Evolutionary conservation across 2,329 filamentous ascomycete genomes (phyloP).

Genomic region (Clonostachys byssicola): DNA sequence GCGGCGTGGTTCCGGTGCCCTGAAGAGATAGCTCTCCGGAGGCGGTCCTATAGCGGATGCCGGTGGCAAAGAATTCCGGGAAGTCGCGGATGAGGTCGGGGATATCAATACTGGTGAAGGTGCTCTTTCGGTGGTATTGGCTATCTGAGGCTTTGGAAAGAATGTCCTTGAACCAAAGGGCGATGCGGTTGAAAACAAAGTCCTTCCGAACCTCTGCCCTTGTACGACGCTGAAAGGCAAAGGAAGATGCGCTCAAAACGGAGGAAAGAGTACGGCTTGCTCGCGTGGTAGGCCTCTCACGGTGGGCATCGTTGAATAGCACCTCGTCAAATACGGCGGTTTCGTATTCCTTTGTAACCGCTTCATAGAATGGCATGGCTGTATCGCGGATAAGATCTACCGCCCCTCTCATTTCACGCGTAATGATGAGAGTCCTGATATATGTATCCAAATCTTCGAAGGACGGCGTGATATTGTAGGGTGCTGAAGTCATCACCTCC

Average conservation of each 20-base stretch:
- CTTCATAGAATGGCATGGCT: slow-evolving; percentile 30
- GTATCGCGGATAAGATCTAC: slow-evolving; percentile 30
- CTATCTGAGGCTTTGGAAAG: slow-evolving; percentile 14
- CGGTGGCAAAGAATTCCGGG: slow-evolving; percentile 20
- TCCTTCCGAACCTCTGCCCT: slow-evolving; percentile 22
- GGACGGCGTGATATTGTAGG: slow-evolving; percentile 51
- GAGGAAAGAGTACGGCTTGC: background rate
- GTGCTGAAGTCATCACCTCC: slow-evolving; percentile 51
- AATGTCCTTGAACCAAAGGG: slow-evolving; percentile 16
- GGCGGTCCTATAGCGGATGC: slow-evolving; percentile 22
- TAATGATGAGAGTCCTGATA: slow-evolving; percentile 29
- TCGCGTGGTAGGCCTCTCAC: background rate
- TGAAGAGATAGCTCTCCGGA: slow-evolving; percentile 20
- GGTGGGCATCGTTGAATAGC: slow-evolving; percentile 15
- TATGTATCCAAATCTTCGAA: slow-evolving; percentile 49
- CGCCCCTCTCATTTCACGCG: slow-evolving; percentile 18
- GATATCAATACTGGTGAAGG: slow-evolving; percentile 8
- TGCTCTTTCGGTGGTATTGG: slow-evolving; percentile 11
- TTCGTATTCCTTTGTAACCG: slow-evolving; percentile 14
- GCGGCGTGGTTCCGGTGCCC: background rate
- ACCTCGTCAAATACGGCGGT: slow-evolving; percentile 23
- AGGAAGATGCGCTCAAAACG: slow-evolving; percentile 1
- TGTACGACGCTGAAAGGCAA: slow-evolving; percentile 14
- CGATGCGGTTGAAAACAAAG: slow-evolving; percentile 21
- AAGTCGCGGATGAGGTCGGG: slow-evolving; percentile 26